Evolutionary conservation across 345 rosid species (phyloP), one percentile per base, ranked within the genome.

Genomic region (Mangifera indica): DNA sequence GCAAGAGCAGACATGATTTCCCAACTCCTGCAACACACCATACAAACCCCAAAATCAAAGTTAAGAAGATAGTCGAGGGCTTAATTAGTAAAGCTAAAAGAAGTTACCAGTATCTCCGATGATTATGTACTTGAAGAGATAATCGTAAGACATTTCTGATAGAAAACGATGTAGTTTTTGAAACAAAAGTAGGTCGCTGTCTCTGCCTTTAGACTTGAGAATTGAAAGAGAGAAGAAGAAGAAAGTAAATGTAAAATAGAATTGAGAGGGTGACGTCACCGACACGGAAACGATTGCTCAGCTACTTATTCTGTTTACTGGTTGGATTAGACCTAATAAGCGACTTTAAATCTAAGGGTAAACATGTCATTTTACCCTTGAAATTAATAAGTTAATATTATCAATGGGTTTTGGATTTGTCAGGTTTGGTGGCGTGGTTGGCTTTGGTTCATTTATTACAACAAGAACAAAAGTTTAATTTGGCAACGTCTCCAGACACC

Each of bases 71-170:
- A 24, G 17, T 26, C 6, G 22, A 17, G 34, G 74, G 32, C 3
- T 29, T 29, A 29, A 29, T 29, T 3, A 29, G 32, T 10, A 9
- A 63, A 49, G 26, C 22, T 22, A 5, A 15, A 53, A 32, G 5
- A 49, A 29, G 17, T 20, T 24, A 82, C 87, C 87, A 24, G 84
- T 84, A 73, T 86, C 90, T 6, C 92, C 89, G 80, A 88, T 88
- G 81, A 86, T 88, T 67, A 83, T 86, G 84, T 84, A 88, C 84
- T 86, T 86, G 86, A 88, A 84, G 70, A 88, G 90, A 66, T 88
- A 88, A 78, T 88, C 92, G 86, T 88, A 88, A 42, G 88, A 84
- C 89, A 87, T 85, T 62, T n/a, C 32, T 54, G 58, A 66, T 29
- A 20, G 51, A 10, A 40, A 34, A 13, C 46, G 61, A 29, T 29